These are phyloP conservation scores for Sclerotinia borealis DNA, from an alignment of 2,329 filamentous ascomycete species.

Conservation along the genomic window DNA sequence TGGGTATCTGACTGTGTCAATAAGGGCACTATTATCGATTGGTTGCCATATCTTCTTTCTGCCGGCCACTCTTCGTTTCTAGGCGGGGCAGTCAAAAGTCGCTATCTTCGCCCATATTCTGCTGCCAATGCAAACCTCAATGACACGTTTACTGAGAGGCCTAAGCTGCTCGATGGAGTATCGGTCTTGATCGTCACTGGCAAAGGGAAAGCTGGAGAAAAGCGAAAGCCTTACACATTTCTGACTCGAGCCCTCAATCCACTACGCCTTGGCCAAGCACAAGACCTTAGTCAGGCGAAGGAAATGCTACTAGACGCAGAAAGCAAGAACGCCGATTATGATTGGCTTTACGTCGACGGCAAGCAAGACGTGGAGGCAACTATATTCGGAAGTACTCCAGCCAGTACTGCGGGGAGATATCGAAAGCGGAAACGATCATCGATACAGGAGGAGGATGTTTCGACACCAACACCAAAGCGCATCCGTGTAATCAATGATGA, in stretches of 20 bases:
- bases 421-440: slow-evolving; percentile 41
- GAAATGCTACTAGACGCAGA: slow-evolving; percentile 49
- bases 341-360: slow-evolving; percentile 76
- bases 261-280: slow-evolving; percentile 55
- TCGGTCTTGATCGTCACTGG: slow-evolving; percentile 67
- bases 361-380: slow-evolving; percentile 41
- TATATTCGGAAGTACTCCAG: slow-evolving; percentile 26
- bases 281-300: slow-evolving; percentile 60
- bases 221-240: slow-evolving; percentile 70
- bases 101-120: slow-evolving; percentile 58
- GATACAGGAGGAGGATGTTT: slow-evolving; percentile 29
- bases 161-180: slow-evolving; percentile 56
- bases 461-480: slow-evolving; percentile 40
- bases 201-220: slow-evolving; percentile 54
- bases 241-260: slow-evolving; percentile 75
- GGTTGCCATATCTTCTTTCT: slow-evolving; percentile 76
- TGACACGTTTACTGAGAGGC: slow-evolving; percentile 52
- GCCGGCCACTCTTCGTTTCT: slow-evolving; percentile 76
- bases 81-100: slow-evolving; percentile 69
- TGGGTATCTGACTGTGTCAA: slow-evolving; percentile 73
- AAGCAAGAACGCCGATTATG: slow-evolving; percentile 46
- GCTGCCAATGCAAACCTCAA: slow-evolving; percentile 49
- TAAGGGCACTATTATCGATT: slow-evolving; percentile 58
- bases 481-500: slow-evolving; percentile 74
- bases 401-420: slow-evolving; percentile 29